Evolutionary conservation across 1,284 basidiomycete species (phyloP).

Genomic region (Sporisorium reilianum): DNA sequence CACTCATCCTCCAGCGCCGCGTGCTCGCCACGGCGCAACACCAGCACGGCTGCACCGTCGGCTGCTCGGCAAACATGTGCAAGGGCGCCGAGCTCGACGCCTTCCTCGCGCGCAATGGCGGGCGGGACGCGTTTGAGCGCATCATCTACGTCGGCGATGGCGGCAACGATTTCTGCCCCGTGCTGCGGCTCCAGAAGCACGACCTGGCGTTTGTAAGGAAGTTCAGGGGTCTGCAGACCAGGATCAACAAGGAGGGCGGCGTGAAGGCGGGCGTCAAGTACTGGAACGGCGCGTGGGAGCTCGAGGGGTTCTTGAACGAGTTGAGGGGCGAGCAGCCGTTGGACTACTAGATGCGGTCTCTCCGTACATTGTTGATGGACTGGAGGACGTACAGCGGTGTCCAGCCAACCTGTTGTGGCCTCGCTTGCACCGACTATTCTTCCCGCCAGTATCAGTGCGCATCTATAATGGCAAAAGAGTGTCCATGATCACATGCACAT

Average conservation of each 20-base stretch:
- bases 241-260: constrained; percentile 58
- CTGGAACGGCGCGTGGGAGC: constrained; percentile 68
- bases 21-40: constrained; percentile 76
- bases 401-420: no score
- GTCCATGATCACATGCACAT: no score
- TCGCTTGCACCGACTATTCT: no score
- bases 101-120: constrained; percentile 79
- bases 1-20: constrained; percentile 82
- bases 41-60: constrained; percentile 86
- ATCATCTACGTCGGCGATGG: constrained; percentile 95
- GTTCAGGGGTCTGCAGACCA: constrained; percentile 62
- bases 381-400: background rate
- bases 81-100: constrained; percentile 92
- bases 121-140: constrained; percentile 77
- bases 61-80: constrained; percentile 97
- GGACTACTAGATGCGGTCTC: constrained; percentile 20
- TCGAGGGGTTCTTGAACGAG: constrained; percentile 54
- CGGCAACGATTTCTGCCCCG: constrained; percentile 93
- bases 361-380: background rate
- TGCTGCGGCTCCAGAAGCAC: constrained; percentile 76
- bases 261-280: constrained; percentile 62
- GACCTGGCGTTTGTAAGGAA: constrained; percentile 66
- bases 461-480: no score
- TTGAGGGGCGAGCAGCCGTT: constrained; percentile 22
- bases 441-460: background rate